Evolutionary conservation across 257 asterid species (phyloP), one percentile per base, ranked within the genome.

Genomic region (Plectranthus barbatus): DNA sequence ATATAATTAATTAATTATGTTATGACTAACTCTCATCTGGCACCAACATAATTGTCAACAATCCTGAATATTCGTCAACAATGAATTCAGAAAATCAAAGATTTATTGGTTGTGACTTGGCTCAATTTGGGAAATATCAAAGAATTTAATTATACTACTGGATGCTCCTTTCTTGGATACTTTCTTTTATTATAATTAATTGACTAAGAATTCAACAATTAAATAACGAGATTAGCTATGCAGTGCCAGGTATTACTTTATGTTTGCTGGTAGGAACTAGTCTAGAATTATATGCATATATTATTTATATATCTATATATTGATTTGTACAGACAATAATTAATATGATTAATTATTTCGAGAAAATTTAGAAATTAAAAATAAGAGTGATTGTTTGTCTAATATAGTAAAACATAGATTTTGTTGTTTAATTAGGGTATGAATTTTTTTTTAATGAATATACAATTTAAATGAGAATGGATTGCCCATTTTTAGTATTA

Each of bases 101-200:
- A n/a, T n/a, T n/a, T n/a, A n/a, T 4, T 23, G 29, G 29, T 23
- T 23, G 29, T 4, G 29, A 23, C 4, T 23, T 23, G 29, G 29
- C 29, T 23, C 4, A 1, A 23, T 23, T 23, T 1, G 29, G n/a
- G n/a, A n/a, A n/a, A n/a, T n/a, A n/a, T n/a, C n/a, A n/a, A n/a
- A n/a, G n/a, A n/a, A n/a, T n/a, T n/a, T n/a, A n/a, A n/a, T n/a
- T 9, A 49, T 49, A 21, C 26, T 21, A 49, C 34, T 36, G 52
- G 73, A 57, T 68, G 60, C 67, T 15, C 60, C 34, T 6, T 20
- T 61, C 53, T 67, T 48, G 73, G 67, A 68, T 68, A 53, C 73
- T 24, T 58, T 48, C 5, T 21, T 23, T 50, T 10, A 29, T 50
- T 50, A 17, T 11, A 50, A 50, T 50, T 23, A 12, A 50, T 10